These are phyloP conservation scores for Starmerella tilneyi DNA, from an alignment of 805 yeast species.

Conservation along the genomic window DNA sequence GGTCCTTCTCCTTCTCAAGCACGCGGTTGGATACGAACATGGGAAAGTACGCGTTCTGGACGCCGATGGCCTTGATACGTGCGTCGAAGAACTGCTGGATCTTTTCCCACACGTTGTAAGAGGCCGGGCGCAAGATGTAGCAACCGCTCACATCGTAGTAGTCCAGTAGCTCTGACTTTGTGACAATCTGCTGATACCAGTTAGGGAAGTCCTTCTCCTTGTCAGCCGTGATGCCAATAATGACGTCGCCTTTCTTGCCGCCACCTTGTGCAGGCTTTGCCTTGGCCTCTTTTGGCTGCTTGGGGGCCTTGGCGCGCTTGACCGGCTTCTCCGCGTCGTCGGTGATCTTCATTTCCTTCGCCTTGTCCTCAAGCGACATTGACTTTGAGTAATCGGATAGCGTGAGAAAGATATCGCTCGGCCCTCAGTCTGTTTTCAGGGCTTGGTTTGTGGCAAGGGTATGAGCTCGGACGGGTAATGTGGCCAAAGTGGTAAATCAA, in stretches of 20 bases:
- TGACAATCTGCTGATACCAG: slow-evolving; percentile 94
- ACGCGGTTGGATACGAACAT: slow-evolving; percentile 93
- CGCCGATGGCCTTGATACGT: slow-evolving; percentile 78
- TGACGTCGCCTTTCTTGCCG: slow-evolving; percentile 24
- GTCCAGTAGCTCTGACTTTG: slow-evolving; percentile 97
- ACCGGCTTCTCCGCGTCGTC: slow-evolving; percentile 54
- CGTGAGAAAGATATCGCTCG: no score
- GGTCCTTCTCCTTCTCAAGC: slow-evolving; percentile 95
- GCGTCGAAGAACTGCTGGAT: slow-evolving; percentile 81
- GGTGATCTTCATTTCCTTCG: slow-evolving; percentile 14
- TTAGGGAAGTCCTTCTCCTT: slow-evolving; percentile 85
- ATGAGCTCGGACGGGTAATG: neutral
- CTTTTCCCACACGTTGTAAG: slow-evolving; percentile 87
- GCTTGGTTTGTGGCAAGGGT: neutral
- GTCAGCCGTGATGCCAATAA: slow-evolving; percentile 86
- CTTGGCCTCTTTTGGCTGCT: slow-evolving; percentile 46
- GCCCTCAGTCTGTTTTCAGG: no score
- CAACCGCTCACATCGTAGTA: slow-evolving; percentile 98
- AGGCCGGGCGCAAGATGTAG: slow-evolving; percentile 92
- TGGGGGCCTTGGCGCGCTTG: slow-evolving; percentile 66
- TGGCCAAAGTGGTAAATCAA: no score
- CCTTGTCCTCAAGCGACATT: slow-evolving; percentile 20
- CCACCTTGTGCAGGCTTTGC: slow-evolving; percentile 15
- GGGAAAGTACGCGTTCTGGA: slow-evolving; percentile 93
- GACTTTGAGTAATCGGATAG: neutral